Conservation (phyloP, 805 yeast genomes). For the Candida saitoana region DNA sequence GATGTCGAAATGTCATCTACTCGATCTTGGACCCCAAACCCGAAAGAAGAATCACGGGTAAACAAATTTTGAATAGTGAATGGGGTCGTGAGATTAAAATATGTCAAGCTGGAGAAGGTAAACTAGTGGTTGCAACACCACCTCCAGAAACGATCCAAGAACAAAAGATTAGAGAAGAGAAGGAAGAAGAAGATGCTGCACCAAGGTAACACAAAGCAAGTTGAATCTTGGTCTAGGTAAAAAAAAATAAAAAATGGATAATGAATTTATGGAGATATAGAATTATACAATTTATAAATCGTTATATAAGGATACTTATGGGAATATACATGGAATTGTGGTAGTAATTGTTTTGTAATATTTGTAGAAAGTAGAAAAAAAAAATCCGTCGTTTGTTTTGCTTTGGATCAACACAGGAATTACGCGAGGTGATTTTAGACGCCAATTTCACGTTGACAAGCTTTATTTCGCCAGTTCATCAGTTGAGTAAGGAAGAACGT, state of each 20-base stretch:
- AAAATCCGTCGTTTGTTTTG: neutral
- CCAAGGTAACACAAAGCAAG: neutral
- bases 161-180: neutral
- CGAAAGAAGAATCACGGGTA: slow-evolving; percentile 77
- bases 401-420: neutral
- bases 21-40: slow-evolving; percentile 93
- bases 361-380: too few species aligned
- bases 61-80: slow-evolving; percentile 84
- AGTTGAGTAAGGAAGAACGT: neutral
- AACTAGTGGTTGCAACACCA: neutral
- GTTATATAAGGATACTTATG: neutral
- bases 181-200: neutral
- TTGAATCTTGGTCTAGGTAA: too few species aligned
- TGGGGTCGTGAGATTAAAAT: slow-evolving; percentile 90
- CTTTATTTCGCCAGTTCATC: neutral
- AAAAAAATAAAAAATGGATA: too few species aligned
- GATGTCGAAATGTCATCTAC: slow-evolving; percentile 90
- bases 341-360: neutral
- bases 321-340: neutral
- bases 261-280: too few species aligned
- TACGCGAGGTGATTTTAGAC: neutral
- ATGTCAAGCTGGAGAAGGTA: slow-evolving; percentile 65
- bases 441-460: neutral
- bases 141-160: neutral
- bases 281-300: neutral